A percentile compares a stretch with the other conserved stretches of the same genome.
Evolutionary conservation across 2,329 filamentous ascomycete genomes (phyloP).

Genomic region (Fusarium albidum): DNA sequence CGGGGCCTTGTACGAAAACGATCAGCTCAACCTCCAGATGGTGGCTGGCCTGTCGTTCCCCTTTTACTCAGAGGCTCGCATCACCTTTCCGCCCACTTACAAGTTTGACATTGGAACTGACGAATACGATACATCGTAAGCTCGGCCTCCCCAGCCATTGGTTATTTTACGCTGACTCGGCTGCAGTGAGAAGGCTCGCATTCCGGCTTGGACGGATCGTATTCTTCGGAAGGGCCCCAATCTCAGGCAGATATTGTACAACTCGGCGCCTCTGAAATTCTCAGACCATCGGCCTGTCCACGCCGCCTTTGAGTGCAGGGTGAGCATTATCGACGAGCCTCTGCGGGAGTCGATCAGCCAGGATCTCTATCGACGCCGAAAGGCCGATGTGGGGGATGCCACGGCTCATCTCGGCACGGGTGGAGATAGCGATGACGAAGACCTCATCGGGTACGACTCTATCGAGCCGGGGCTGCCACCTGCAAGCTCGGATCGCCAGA

Average conservation of each 20-base stretch:
- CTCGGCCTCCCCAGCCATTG: slow-evolving; percentile 14
- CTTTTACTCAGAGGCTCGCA: slow-evolving; percentile 89
- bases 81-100: slow-evolving; percentile 92
- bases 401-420: slow-evolving; percentile 62
- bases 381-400: slow-evolving; percentile 70
- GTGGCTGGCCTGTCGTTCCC: slow-evolving; percentile 88
- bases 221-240: slow-evolving; percentile 87
- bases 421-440: slow-evolving; percentile 76
- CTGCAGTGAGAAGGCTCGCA: slow-evolving; percentile 85
- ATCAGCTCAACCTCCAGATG: slow-evolving; percentile 98
- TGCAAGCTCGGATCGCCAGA: slow-evolving; percentile 72
- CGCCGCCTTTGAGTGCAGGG: slow-evolving; percentile 83
- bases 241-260: slow-evolving; percentile 83
- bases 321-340: slow-evolving; percentile 81
- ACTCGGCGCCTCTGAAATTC: slow-evolving; percentile 82
- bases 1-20: slow-evolving; percentile 85
- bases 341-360: slow-evolving; percentile 76
- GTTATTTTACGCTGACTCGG: slow-evolving; percentile 22
- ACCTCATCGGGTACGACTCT: slow-evolving; percentile 81
- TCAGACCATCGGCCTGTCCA: slow-evolving; percentile 98
- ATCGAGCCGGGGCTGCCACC: slow-evolving; percentile 80
- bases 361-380: slow-evolving; percentile 76
- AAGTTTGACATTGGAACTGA: slow-evolving; percentile 93
- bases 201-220: slow-evolving; percentile 97
- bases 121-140: slow-evolving; percentile 88